Evolutionary conservation across 2,329 filamentous ascomycete species (phyloP), one percentile per base, ranked within the genome.

Genomic region (Phaeosphaeriaceae sp.): DNA sequence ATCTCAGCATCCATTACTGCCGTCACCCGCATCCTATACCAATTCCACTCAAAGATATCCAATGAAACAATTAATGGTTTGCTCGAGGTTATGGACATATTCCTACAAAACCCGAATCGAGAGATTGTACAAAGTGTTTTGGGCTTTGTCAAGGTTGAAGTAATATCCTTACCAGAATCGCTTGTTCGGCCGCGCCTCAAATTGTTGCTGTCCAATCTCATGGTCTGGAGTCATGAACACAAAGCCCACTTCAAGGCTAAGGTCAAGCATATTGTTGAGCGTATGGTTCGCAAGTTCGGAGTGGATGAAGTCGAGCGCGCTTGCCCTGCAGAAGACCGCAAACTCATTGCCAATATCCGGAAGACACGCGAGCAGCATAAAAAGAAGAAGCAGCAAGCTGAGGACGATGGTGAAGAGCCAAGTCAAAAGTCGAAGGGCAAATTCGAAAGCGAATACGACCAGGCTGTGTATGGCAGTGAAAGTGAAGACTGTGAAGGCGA

Each of bases 211-310:
- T 90, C 92, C 3, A 96, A 96, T 73, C 80, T 97, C 16, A 90
- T 97, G 81, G 86, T 92, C 34, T 99, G 94, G 93, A 92, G 89
- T 70, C 91, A 97, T 74, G 94, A 99, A 75, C 95, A 99, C 80
- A 97, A 97, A 78, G 92, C 92, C 11, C 92, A 96, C 71, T 94
- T 99, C 78, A 91, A 93, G 67, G 87, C 90, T 41, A 99, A 97
- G 79, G 92, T 99, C 61, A 97, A 97, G 84, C 92, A 97, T 69
- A 97, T 99, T 56, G 79, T 99, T 13, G 94, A 99, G 77, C 86
- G 94, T 43, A 91, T 97, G 83, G 88, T 97, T 17, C 86, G 93
- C 39, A 86, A 93, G 48, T 97, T 97, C 68, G 92, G 94, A 39
- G 88, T 89, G 37, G 88, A 93, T 2, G 75, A 85, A 23, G 84